Evolutionary conservation across 768 basidiomycete species (phyloP).

Genomic region (Suillus lakei): DNA sequence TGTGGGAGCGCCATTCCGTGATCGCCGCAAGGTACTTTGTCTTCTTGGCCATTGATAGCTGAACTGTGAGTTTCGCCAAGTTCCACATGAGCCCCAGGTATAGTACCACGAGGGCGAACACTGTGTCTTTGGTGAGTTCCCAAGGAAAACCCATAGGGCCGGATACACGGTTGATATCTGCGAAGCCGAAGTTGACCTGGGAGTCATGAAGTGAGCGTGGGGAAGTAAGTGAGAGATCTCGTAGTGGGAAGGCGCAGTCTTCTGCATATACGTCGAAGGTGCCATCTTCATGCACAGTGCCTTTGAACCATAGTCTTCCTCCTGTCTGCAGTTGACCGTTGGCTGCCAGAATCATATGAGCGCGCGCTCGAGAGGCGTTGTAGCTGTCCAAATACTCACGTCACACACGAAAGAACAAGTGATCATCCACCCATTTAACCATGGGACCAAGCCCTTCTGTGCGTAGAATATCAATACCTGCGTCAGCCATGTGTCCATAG

Average conservation of each 20-base stretch:
- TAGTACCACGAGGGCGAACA: conserved; percentile 17
- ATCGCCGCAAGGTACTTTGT: conserved; percentile 30
- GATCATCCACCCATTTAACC: background rate
- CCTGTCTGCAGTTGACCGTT: conserved; percentile 20
- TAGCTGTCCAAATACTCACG: conserved; percentile 9
- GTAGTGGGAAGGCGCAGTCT: background rate
- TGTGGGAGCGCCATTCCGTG: background rate
- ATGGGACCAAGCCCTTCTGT: background rate
- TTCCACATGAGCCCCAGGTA: background rate
- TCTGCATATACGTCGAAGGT: background rate
- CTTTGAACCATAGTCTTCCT: conserved; percentile 12
- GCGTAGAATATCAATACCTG: background rate
- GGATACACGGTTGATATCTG: conserved; percentile 43
- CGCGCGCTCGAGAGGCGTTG: background rate
- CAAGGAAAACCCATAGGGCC: conserved; percentile 33
- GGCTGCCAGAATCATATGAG: background rate
- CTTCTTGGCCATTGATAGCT: conserved; percentile 26
- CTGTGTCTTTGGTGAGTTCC: conserved; percentile 35
- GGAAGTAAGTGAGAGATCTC: background rate
- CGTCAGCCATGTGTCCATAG: conserved; percentile 9
- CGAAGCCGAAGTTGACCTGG: conserved; percentile 23
- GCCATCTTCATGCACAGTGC: conserved; percentile 6
- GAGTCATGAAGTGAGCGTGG: conserved; percentile 15
- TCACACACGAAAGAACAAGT: conserved; percentile 3
- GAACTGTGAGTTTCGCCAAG: conserved; percentile 16